phyloP scores from a whole-genome alignment of 73 alveolate genomes.

The Paramecium sonneborni region DNA sequence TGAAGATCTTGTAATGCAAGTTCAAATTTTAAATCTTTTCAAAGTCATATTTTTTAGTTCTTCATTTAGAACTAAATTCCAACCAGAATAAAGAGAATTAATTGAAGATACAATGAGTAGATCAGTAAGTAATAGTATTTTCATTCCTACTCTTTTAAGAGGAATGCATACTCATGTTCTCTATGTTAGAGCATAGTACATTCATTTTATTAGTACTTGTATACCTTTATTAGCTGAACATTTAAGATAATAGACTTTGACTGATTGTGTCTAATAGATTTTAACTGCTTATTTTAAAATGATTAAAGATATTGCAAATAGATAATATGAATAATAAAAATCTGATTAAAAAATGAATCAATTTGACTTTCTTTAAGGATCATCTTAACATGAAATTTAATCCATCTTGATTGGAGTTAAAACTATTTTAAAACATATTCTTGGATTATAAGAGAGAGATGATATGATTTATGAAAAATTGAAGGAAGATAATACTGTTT shows the following conservation, averaged over 20 bases:
- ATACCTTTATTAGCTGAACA: slow-evolving; percentile 62
- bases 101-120: slow-evolving; percentile 53
- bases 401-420: slow-evolving; percentile 63
- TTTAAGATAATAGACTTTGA: slow-evolving; percentile 7
- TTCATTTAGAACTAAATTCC: slow-evolving; percentile 38
- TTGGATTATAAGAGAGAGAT: slow-evolving; percentile 54
- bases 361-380: slow-evolving; percentile 57
- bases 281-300: slow-evolving; percentile 53
- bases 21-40: slow-evolving; percentile 51
- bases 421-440: slow-evolving; percentile 58
- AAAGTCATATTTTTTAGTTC: slow-evolving; percentile 60
- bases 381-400: slow-evolving; percentile 64
- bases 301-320: slow-evolving; percentile 55
- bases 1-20: slow-evolving; percentile 64
- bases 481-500: neutral
- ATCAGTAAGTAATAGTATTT: slow-evolving; percentile 53
- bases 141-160: slow-evolving; percentile 61
- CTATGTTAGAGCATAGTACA: slow-evolving; percentile 59
- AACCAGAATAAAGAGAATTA: slow-evolving; percentile 1
- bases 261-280: slow-evolving; percentile 51
- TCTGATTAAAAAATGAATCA: slow-evolving; percentile 22
- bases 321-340: slow-evolving; percentile 10
- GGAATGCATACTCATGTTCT: slow-evolving; percentile 61
- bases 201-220: slow-evolving; percentile 64
- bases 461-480: slow-evolving; percentile 44